Base-by-base conservation (phyloP, 208 protist species). In the Porcisia hertigi region DNA sequence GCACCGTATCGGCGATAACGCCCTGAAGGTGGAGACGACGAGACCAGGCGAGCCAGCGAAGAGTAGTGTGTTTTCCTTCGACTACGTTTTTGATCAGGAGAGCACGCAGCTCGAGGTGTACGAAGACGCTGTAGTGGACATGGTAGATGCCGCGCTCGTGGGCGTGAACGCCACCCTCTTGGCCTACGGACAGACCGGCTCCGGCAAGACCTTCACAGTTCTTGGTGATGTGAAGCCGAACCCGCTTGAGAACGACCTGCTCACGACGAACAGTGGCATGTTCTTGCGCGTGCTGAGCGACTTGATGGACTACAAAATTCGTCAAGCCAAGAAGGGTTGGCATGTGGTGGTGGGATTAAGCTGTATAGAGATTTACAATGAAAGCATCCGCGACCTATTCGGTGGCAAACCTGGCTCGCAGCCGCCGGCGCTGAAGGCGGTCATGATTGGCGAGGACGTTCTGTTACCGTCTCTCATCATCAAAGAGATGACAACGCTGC, bases 151-250 rank as follows among this genome's bases (percentile, higher is more conserved):
- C 57, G 90, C 92, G 9, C 82, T 98, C 7, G 83, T 91, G 23
- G 95, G 94, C 65, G 86, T 87, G 60, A 96, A 96, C 73, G 89
- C 84, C 20, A 92, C 86, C 1, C 77, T 98, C 2, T 82, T 97
- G 25, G 91, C 93, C 14, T 98, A 98, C 81, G 96, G 96, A 6
- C 95, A 98, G 83, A 98, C 95, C 1, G 94, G 97, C 20, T 92
- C 87, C 30, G 97, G 97, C 53, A 98, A 98, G 82, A 97, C 94
- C 53, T 96, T 93, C 82, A 93, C 88, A 3, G 85, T 97, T 20
- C 84, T 98, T 6, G 92, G 93, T 49, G 87, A 87, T 45, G 85
- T 93, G 71, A 85, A 88, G 64, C 83, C 86, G 52, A 90, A 90
- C 73, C 79, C 88, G 7, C 76, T 92, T 41, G 85, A 88, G 64